phyloP scores from a whole-genome alignment of 495 filamentous ascomycete genomes.

The Daldinia bambusicola region DNA sequence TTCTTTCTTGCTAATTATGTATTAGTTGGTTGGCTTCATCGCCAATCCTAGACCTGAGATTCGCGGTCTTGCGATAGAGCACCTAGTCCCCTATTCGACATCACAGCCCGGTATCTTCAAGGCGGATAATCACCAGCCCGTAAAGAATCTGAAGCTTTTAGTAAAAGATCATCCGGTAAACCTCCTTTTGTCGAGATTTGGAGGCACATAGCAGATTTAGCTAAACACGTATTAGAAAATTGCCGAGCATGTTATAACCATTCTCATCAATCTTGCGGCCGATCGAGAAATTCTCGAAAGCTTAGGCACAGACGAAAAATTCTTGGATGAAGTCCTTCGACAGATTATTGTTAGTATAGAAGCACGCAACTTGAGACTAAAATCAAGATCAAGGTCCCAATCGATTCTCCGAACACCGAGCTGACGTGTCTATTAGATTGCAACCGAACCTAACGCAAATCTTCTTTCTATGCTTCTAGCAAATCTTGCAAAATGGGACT shows the following conservation, averaged over 20 bases:
- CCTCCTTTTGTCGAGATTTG: slow-evolving; percentile 7
- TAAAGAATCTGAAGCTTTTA: slow-evolving; percentile 90
- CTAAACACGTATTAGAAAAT: slow-evolving; percentile 69
- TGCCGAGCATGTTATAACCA: slow-evolving; percentile 89
- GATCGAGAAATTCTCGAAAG: slow-evolving; percentile 76
- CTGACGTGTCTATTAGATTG: slow-evolving; percentile 53
- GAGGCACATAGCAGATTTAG: background rate
- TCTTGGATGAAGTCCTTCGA: slow-evolving; percentile 75
- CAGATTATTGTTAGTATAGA: slow-evolving; percentile 77
- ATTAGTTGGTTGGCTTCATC: slow-evolving; percentile 89
- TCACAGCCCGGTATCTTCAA: slow-evolving; percentile 86
- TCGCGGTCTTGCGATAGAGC: slow-evolving; percentile 78
- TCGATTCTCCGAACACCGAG: background rate
- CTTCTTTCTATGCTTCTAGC: slow-evolving; percentile 90
- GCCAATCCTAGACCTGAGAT: slow-evolving; percentile 89
- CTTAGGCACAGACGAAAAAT: slow-evolving; percentile 81
- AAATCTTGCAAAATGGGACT: slow-evolving; percentile 84
- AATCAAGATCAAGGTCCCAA: background rate
- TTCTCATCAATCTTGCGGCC: slow-evolving; percentile 88
- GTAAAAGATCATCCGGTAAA: slow-evolving; percentile 81
- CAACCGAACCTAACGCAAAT: slow-evolving; percentile 76
- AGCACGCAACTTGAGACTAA: slow-evolving; percentile 1
- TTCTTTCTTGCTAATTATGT: slow-evolving; percentile 33
- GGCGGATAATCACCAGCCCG: slow-evolving; percentile 75
- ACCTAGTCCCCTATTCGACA: slow-evolving; percentile 84